A percentile compares a stretch with the other conserved stretches of the same genome.
Evolutionary conservation across 805 yeast genomes (phyloP).

Genomic region (Wickerhamomyces xylosicus): DNA sequence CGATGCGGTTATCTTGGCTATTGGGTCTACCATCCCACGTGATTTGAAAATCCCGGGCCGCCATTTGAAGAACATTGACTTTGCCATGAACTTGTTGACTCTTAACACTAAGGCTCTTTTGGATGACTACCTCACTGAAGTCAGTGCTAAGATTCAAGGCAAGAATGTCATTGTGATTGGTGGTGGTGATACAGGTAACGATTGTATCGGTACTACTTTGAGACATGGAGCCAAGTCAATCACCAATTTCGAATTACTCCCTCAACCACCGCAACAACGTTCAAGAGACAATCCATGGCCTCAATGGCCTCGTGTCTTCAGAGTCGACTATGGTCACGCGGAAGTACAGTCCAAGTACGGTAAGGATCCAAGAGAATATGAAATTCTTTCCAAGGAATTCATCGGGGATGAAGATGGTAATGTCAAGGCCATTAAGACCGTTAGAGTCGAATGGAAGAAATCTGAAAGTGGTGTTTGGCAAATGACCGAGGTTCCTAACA

Average conservation of each 20-base stretch:
- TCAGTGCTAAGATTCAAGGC: conserved; percentile 62
- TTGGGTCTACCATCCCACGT: conserved; percentile 95
- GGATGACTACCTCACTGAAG: conserved; percentile 68
- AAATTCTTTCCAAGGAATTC: conserved; percentile 90
- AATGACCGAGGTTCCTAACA: conserved; percentile 94
- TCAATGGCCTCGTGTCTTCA: conserved; percentile 97
- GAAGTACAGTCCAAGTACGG: conserved; percentile 94
- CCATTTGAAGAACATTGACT: conserved; percentile 79
- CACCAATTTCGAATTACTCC: conserved; percentile 86
- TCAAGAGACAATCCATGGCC: conserved; percentile 99
- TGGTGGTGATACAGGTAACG: conserved; percentile 99
- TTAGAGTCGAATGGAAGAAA: conserved; percentile 96
- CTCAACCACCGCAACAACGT: conserved; percentile 80
- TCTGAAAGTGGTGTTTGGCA: conserved; percentile 97
- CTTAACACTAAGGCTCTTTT: conserved; percentile 85
- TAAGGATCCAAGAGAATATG: conserved; percentile 94
- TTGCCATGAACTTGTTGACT: conserved; percentile 87
- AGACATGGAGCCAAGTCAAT: conserved; percentile 96
- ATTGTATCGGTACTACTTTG: conserved; percentile 94
- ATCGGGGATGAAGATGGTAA: conserved; percentile 92
- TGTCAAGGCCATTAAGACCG: conserved; percentile 91
- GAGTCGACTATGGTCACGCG: conserved; percentile 95
- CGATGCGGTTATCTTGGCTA: conserved; percentile 85
- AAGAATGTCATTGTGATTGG: conserved; percentile 95
- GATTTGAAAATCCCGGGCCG: conserved; percentile 93